Base-by-base conservation (phyloP, 139 green algal species). In the Chlorella ohadii region DNA sequence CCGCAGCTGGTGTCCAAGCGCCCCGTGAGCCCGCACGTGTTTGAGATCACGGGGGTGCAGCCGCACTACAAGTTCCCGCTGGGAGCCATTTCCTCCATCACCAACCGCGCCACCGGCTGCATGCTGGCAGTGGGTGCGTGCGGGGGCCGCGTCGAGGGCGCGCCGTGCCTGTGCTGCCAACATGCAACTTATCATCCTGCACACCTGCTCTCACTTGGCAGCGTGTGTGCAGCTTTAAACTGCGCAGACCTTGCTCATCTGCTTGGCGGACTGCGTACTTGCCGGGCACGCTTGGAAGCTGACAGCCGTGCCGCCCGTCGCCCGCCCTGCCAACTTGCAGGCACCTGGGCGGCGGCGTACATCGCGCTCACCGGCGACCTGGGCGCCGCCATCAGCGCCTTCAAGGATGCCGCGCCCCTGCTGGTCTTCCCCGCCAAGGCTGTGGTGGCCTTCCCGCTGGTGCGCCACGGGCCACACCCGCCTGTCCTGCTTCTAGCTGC, bases 1-100 rank as follows among this genome's bases (percentile, higher is more conserved):
- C 27, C 79, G 67, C 91, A 98, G 93, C 89, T 96, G 2, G 87
- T 94, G 55, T 81, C 94, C n/a, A 96, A 97, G 88, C 93, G 96
- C 55, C 96, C 96, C 1, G 84, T 98, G 23, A 97, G 95, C 0
- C 96, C 96, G 4, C 93, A 99, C 81, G 94, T 99, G 22, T 92
- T 98, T 76, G 93, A 96, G 72, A 88, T 98, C 33, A 92, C 96
- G 85, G 86, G 86, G 51, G 74, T 87, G 56, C 63, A 85, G 31
- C 74, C 89, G 15, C 96, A 99, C 86, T 99, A 99, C 89, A 97
- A 97, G 83, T 94, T 99, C 61, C 96, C 96, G 2, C 68, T 94
- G 67, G 93, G 90, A 1, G 95, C 96, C 9, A 56, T 98, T 0
- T 94, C 87, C 47, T 98, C 96, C 12, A 96, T 99, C 81, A 87